Base-by-base conservation (phyloP, 2,329 filamentous ascomycete species). In the Aspergillus terreus region DNA sequence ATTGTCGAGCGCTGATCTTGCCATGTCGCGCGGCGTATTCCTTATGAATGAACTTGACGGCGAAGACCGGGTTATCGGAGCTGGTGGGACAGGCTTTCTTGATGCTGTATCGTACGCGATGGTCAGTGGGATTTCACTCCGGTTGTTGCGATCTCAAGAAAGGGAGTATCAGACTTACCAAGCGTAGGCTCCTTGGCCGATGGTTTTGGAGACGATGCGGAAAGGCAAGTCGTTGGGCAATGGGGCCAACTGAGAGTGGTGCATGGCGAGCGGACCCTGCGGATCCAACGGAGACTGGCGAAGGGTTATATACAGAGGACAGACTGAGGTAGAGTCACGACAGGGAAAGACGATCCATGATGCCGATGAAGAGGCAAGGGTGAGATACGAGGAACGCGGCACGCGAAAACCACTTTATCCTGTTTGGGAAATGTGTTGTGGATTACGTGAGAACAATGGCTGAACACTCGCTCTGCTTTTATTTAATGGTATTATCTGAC, bases 41-140 rank as follows among this genome's bases (percentile, higher is more conserved):
- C 76, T 99, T 99, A 77, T 99, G 92, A 69, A 99, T 96, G 74
- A 99, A 90, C 72, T 99, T 99, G 72, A 99, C 90, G 12, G 95
- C 94, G 70, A 99, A 97, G 52, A 99, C 78, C 27, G 92, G 92
- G 23, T 76, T 81, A 23, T 82, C 75, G 1, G 80, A 72, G 58
- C 87, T 80, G 21, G 86, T 76, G 6, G 92, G 92, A 44, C 87
- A 83, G 27, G 92, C 94, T 76, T 97, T 97, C 69, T 95, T 96
- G 66, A 96, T 94, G 54, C 91, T 92, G 10, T 21, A 42, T 38
- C 35, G 35, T 38, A 17, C 14, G 71, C 51, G 4, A 21, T 23
- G 12, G 10, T 44, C 25, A 27, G 5, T n/a, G 35, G 33, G 17
- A 43, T 11, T 4, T 7, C 10, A 17, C 23, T 25, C 21, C 27